phyloP scores from a whole-genome alignment of 2,329 filamentous ascomycete genomes.

The Aspergillus tanneri region DNA sequence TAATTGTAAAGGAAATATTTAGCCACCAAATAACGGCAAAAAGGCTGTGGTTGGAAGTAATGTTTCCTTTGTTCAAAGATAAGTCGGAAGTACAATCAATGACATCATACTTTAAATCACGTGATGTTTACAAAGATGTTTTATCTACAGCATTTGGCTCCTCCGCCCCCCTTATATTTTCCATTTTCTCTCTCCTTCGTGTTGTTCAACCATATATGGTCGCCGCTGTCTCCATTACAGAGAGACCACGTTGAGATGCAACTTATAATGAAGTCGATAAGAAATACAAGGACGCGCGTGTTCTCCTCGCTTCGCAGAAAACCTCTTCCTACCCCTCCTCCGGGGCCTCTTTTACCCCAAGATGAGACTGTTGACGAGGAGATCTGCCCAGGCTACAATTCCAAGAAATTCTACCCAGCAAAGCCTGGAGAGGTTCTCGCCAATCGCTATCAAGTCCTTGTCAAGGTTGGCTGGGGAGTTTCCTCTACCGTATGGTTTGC shows the following conservation, averaged over 20 bases:
- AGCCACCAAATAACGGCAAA: too few relatives aligned
- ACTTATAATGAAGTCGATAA: neutral
- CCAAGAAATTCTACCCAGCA: constrained; percentile 42
- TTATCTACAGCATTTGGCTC: too few relatives aligned
- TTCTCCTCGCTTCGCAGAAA: neutral
- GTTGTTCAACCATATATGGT: too few relatives aligned
- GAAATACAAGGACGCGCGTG: neutral
- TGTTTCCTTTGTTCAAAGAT: too few relatives aligned
- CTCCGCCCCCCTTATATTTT: too few relatives aligned
- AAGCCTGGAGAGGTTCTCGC: constrained; percentile 40
- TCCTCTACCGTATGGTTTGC: constrained; percentile 49
- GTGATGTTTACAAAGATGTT: neutral
- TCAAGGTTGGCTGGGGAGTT: constrained; percentile 45
- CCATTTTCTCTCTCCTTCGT: neutral
- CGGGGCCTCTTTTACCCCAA: constrained; percentile 4
- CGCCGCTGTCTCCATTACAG: too few relatives aligned
- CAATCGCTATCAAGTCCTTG: constrained; percentile 38
- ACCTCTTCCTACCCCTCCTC: neutral
- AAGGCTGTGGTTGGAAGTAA: too few relatives aligned
- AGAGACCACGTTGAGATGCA: too few relatives aligned
- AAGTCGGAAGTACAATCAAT: too few relatives aligned
- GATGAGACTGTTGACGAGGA: constrained; percentile 42
- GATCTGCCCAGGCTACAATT: constrained; percentile 35
- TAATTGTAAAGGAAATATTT: too few relatives aligned
- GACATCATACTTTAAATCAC: too few relatives aligned